phyloP scores from a whole-genome alignment of 768 basidiomycete genomes.

The Glaciozyma antarctica region DNA sequence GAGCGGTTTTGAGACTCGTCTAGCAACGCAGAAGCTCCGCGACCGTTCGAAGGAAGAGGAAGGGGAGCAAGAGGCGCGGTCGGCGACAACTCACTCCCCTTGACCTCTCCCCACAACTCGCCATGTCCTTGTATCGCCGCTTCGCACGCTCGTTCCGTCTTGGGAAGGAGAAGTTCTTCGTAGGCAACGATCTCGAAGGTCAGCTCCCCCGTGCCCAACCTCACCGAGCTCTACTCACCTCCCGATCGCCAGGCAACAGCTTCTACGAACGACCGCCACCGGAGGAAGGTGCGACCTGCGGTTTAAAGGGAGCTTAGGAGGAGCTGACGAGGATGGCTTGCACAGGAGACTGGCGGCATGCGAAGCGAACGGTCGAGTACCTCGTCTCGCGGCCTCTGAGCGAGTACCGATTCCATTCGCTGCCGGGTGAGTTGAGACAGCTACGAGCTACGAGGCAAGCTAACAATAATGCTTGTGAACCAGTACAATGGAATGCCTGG shows the following conservation, averaged over 20 bases:
- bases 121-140: slow-evolving; percentile 24
- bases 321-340: neutral
- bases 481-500: slow-evolving; percentile 34
- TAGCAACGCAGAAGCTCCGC: too few relatives aligned
- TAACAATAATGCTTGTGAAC: neutral
- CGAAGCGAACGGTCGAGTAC: slow-evolving; percentile 33
- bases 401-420: slow-evolving; percentile 26
- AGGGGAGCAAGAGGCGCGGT: neutral
- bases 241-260: slow-evolving; percentile 23
- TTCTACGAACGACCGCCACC: slow-evolving; percentile 31
- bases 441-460: neutral
- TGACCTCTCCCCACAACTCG: neutral
- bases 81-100: neutral
- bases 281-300: slow-evolving; percentile 2
- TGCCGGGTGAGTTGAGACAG: slow-evolving; percentile 20
- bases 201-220: neutral
- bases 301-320: neutral
- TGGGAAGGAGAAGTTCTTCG: slow-evolving; percentile 28
- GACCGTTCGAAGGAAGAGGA: too few relatives aligned
- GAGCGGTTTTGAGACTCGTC: too few relatives aligned
- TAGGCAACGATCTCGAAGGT: slow-evolving; percentile 26
- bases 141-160: slow-evolving; percentile 19
- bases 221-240: neutral
- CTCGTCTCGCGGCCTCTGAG: slow-evolving; percentile 11
- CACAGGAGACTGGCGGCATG: slow-evolving; percentile 21